Base-by-base conservation (phyloP, 805 yeast species). In the Tetrapisispora taiwanensis region DNA sequence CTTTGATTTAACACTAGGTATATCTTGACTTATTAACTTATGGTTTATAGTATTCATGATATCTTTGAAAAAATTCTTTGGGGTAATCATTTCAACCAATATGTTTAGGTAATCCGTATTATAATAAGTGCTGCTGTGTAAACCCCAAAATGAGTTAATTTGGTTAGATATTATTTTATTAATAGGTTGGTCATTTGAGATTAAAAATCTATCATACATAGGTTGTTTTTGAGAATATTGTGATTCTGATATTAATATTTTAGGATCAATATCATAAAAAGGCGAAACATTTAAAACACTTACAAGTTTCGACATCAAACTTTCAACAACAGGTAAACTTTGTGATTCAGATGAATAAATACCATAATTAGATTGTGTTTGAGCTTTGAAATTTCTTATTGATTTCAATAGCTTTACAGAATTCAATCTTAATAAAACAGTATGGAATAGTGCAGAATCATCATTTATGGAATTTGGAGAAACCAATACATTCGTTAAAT, bases 391-490 rank as follows among this genome's bases (percentile, higher is more conserved):
- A 22, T 48, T 49, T 30, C 62, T 46, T 19, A 58, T 43, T 3
- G 54, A 49, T 36, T 54, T 56, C 14, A 62, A 38, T 15, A 62
- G 43, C 36, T 46, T 50, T 4, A 52, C 48, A 3, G 62, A 56
- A 47, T 59, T 60, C 8, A 62, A 41, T 36, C 62, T 53, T 32
- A 74, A 43, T 1, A 73, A 66, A 0, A 70, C 59, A 30, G 60
- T 62, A 49, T 73, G 77, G 31, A 74, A 62, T 15, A 69, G 62
- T 27, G 60, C 60, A 0, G 76, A 68, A 24, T 74, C 78, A 19
- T 71, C 74, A 41, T 73, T 67, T 2, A 72, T 48, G 1, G 71
- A 65, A 7, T 63, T 49, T 2, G 78, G 76, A 17, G 65, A 56
- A 2, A 73, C 53, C 14, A 76, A 52, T 0, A 69, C 59, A 36